Conservation (phyloP, 2,329 filamentous ascomycete genomes). For the Exserohilum rostratum region DNA sequence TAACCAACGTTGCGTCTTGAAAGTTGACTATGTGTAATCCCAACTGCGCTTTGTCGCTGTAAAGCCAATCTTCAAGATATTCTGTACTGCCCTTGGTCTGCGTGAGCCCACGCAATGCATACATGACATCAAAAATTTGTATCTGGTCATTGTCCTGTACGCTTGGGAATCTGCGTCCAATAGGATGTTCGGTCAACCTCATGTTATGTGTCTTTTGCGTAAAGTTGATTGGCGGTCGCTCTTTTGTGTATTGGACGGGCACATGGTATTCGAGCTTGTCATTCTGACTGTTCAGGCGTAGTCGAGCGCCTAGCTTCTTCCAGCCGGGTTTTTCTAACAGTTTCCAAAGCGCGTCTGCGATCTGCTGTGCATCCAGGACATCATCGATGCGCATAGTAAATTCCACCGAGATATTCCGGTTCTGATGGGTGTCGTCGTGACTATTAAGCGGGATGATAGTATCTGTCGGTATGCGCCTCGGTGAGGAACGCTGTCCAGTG, state of each 20-base stretch:
- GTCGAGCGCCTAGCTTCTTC: conserved; percentile 55
- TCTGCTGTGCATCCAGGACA: conserved; percentile 52
- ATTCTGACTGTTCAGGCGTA: conserved; percentile 47
- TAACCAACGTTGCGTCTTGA: conserved; percentile 30
- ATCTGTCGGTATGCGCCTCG: conserved; percentile 26
- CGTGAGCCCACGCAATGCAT: conserved; percentile 7
- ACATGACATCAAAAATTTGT: conserved; percentile 4
- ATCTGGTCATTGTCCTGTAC: conserved; percentile 8
- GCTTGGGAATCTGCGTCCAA: conserved; percentile 48
- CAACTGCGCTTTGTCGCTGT: conserved; percentile 28
- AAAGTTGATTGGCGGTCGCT: conserved; percentile 52
- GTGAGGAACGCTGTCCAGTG: conserved; percentile 9
- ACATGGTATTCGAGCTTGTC: conserved; percentile 52
- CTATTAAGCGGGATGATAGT: conserved; percentile 27
- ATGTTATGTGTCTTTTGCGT: conserved; percentile 47
- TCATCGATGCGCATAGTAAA: conserved; percentile 54
- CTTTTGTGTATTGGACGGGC: conserved; percentile 43
- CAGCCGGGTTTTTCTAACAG: conserved; percentile 55
- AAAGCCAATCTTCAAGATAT: conserved; percentile 24
- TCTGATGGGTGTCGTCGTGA: conserved; percentile 17
- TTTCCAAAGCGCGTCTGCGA: conserved; percentile 45
- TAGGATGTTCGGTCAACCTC: conserved; percentile 51
- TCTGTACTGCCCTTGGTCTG: conserved; percentile 8
- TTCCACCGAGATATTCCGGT: conserved; percentile 15
- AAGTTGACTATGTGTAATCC: conserved; percentile 29